phyloP scores from a whole-genome alignment of 202 grass and related monocot species.

The Dendrocalamus latiflorus region DNA sequence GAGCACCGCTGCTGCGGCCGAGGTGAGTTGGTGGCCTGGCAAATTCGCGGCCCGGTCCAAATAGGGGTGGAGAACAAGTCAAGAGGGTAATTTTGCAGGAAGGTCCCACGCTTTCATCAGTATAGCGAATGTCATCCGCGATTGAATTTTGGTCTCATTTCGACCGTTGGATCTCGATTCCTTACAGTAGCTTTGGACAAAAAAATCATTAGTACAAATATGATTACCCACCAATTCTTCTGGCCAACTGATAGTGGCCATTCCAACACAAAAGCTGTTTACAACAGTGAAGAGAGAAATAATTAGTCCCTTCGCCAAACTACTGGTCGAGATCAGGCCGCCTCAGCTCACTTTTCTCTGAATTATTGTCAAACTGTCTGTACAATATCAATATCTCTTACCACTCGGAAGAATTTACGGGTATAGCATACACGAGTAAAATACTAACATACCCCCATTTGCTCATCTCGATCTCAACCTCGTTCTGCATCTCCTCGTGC shows the following conservation, averaged over 20 bases:
- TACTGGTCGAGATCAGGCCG: background rate
- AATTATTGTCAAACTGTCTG: background rate
- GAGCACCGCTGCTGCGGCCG: too few species aligned
- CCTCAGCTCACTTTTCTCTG: background rate
- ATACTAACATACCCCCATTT: background rate
- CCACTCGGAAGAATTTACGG: background rate
- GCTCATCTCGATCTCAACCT: constrained; percentile 18
- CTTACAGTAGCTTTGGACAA: too few species aligned
- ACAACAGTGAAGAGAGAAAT: background rate
- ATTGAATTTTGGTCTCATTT: too few species aligned
- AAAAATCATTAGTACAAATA: background rate
- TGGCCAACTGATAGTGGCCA: background rate
- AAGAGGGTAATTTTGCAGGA: too few species aligned
- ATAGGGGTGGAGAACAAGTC: too few species aligned
- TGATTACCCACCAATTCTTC: background rate
- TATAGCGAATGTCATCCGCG: too few species aligned
- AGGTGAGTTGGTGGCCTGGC: too few species aligned
- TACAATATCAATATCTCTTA: background rate
- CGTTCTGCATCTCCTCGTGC: constrained; percentile 43
- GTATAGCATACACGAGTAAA: background rate
- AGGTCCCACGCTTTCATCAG: too few species aligned
- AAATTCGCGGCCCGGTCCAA: too few species aligned
- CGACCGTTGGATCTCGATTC: too few species aligned
- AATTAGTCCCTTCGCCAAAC: background rate
- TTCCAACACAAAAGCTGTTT: background rate